These are phyloP conservation scores for Cercospora zeae-maydis DNA, from an alignment of 2,329 filamentous ascomycete species.

Conservation along the genomic window DNA sequence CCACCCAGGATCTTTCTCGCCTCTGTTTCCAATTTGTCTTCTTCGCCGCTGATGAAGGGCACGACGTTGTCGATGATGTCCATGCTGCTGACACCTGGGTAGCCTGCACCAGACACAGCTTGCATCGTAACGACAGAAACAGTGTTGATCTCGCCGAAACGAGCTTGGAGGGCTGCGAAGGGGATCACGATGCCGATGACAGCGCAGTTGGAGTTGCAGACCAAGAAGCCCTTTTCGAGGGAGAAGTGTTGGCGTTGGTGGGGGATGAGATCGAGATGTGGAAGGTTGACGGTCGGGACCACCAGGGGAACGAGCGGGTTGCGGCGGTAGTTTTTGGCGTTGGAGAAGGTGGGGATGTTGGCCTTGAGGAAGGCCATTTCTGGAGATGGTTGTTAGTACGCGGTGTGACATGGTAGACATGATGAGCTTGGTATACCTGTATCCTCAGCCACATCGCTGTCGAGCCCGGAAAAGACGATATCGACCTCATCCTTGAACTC, in stretches of 20 bases:
- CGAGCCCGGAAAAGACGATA: slow-evolving; percentile 86
- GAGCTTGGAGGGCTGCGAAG: slow-evolving; percentile 81
- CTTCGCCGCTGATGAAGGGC: slow-evolving; percentile 87
- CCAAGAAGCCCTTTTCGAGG: slow-evolving; percentile 81
- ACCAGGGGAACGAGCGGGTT: slow-evolving; percentile 88
- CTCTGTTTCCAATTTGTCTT: slow-evolving; percentile 93
- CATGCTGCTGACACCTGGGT: slow-evolving; percentile 87
- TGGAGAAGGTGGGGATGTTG: slow-evolving; percentile 90
- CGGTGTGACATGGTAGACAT: not conserved
- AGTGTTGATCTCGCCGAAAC: slow-evolving; percentile 71
- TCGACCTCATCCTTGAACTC: slow-evolving; percentile 82
- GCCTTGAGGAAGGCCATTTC: slow-evolving; percentile 88
- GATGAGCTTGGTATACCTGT: slow-evolving; percentile 59
- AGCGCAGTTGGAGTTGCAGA: slow-evolving; percentile 98
- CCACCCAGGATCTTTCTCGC: slow-evolving; percentile 88
- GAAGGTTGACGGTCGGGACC: slow-evolving; percentile 89
- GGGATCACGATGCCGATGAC: slow-evolving; percentile 95
- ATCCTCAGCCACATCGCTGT: slow-evolving; percentile 87
- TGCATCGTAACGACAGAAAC: slow-evolving; percentile 93
- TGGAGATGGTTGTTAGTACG: slow-evolving; percentile 35
- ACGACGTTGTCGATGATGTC: slow-evolving; percentile 96
- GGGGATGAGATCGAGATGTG: slow-evolving; percentile 82
- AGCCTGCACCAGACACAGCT: slow-evolving; percentile 88
- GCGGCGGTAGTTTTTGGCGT: slow-evolving; percentile 94
- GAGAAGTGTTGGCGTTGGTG: slow-evolving; percentile 73